Base-by-base conservation (phyloP, 2,329 filamentous ascomycete species). In the Thielaviopsis punctulata region DNA sequence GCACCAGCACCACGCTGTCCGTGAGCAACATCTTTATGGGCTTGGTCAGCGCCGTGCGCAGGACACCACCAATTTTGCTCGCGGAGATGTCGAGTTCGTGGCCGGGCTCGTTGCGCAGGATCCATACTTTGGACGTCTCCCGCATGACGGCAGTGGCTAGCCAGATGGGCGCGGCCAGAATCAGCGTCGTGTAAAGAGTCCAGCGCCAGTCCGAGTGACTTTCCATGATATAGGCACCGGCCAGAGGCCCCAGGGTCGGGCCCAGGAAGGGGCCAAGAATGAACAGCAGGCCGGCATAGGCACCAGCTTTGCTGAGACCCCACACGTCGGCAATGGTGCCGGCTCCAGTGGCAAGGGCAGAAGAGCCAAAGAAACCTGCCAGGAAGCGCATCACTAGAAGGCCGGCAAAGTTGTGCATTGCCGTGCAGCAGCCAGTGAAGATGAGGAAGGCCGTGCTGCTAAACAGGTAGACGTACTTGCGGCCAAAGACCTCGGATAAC, bases 1-100 rank as follows among this genome's bases (percentile, higher is more conserved):
- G 62, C 52, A 79, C 76, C 10, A 72, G 71, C 1, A 82, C 73
- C 36, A 84, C 80, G 2, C 79, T 79, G 58, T 84, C 80, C 1
- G 73, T 71, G 41, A 79, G 60, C 7, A 83, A 67, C 69, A 84
- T 79, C 45, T 71, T 68, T 0, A 79, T 18, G 0, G 77, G 77
- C 10, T 75, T 66, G 15, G 74, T 55, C 1, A 76, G 60, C 1
- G 70, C 68, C 1, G 69, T 62, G 0, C 68, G 63, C 2, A 70
- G 55, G 53, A 74, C 72, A 1, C 56, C 18, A 19, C 57, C 58
- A 68, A 45, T 3, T 59, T 62, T 39, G 21, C 46, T 21, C 12
- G 49, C 41, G 27, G 46, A 25, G 13, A 46, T 39, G 15, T 52
- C 30, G 9, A 43, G 45, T 21, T 53, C 10, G 7, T 58, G 49